Conservation (phyloP, 1,284 basidiomycete species). For the Coniferiporia sulphurascens region DNA sequence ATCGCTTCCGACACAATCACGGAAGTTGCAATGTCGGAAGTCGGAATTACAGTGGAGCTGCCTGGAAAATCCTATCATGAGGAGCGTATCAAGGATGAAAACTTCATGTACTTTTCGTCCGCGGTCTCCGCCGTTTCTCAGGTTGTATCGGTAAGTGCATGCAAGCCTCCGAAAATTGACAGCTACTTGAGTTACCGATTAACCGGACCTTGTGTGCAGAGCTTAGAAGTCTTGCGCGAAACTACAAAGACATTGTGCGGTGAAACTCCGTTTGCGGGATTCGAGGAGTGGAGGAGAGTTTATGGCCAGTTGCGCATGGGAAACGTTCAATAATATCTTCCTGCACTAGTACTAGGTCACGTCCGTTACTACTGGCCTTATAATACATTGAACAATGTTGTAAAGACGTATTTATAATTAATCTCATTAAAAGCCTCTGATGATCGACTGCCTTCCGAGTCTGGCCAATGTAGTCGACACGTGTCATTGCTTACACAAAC, state of each 20-base stretch:
- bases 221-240: constrained; percentile 37
- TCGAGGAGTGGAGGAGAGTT: constrained; percentile 35
- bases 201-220: constrained; percentile 23
- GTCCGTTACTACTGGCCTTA: too few species aligned
- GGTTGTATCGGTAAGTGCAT: constrained; percentile 33
- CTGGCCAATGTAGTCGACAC: too few species aligned
- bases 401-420: too few species aligned
- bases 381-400: too few species aligned
- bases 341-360: too few species aligned
- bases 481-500: too few species aligned
- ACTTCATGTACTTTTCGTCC: constrained; percentile 44
- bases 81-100: not conserved
- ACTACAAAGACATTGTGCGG: constrained; percentile 42
- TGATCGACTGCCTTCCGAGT: too few species aligned
- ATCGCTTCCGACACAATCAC: too few species aligned
- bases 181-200: not conserved
- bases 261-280: constrained; percentile 42
- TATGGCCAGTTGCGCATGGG: constrained; percentile 20
- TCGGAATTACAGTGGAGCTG: too few species aligned
- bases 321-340: too few species aligned
- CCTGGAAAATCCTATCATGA: not conserved
- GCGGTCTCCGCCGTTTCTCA: constrained; percentile 41
- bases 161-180: not conserved
- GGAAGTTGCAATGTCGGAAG: too few species aligned
- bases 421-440: too few species aligned